phyloP scores from a whole-genome alignment of 225 moss, liverwort and hornwort genomes.

The Physcomitrium patens region DNA sequence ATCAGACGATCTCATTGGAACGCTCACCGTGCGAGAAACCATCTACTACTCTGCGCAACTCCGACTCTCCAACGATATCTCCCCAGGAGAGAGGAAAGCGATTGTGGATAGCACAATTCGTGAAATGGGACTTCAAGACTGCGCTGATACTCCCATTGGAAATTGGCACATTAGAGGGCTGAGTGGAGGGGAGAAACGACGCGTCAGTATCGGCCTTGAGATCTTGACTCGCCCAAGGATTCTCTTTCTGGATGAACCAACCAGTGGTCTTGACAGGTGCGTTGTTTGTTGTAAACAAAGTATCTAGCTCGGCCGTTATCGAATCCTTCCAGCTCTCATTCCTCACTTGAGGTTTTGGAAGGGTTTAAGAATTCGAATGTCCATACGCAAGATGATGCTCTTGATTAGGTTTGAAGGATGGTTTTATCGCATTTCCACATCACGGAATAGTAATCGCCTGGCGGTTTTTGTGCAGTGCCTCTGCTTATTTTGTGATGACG shows the following conservation, averaged over 20 bases:
- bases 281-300: not conserved
- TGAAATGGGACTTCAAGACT: constrained; percentile 85
- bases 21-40: constrained; percentile 81
- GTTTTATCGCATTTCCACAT: not conserved
- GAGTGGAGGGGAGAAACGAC: constrained; percentile 87
- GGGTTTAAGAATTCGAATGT: not conserved
- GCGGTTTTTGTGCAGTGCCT: constrained; percentile 58
- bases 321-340: too few species aligned
- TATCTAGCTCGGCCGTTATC: not conserved
- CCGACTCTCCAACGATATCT: constrained; percentile 45
- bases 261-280: constrained; percentile 89
- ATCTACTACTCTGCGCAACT: constrained; percentile 73
- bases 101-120: constrained; percentile 67
- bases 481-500: constrained; percentile 84
- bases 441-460: not conserved
- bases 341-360: not conserved
- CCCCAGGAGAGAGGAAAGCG: constrained; percentile 41
- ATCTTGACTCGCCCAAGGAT: constrained; percentile 77
- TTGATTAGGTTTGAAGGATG: not conserved
- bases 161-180: constrained; percentile 89
- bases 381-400: not conserved
- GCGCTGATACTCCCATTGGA: constrained; percentile 76
- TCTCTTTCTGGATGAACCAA: constrained; percentile 90
- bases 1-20: constrained; percentile 80
- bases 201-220: constrained; percentile 85